Percentiles rank a stretch among this genome's conserved stretches.
phyloP scores from a whole-genome alignment of 495 filamentous ascomycete species.

The Talaromyces stipitatus region DNA sequence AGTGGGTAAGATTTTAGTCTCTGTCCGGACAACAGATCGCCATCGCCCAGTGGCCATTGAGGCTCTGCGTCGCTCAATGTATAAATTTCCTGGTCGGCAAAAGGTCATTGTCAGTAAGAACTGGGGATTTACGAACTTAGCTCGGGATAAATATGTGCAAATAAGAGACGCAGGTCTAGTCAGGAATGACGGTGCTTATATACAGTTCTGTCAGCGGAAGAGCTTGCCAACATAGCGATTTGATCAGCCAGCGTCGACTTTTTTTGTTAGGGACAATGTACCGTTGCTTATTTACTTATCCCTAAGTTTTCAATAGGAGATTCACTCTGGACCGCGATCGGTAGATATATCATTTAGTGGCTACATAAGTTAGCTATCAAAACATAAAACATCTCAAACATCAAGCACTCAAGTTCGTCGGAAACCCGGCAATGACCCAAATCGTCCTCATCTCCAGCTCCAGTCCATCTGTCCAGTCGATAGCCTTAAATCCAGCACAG shows the following conservation, averaged over 20 bases:
- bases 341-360: not conserved
- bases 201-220: not conserved
- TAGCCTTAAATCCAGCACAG: conserved; percentile 22
- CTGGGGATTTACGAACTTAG: not conserved
- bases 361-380: not conserved
- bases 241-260: not conserved
- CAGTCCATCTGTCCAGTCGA: conserved; percentile 27
- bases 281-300: not conserved
- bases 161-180: not conserved
- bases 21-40: not conserved
- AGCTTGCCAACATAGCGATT: too few relatives aligned
- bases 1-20: too few relatives aligned
- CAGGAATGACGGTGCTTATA: not conserved
- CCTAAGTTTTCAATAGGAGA: not conserved
- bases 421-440: not conserved
- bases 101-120: not conserved
- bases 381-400: not conserved
- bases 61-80: not conserved
- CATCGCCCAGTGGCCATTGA: not conserved
- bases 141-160: not conserved
- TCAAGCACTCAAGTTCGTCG: too few relatives aligned
- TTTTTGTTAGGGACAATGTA: not conserved
- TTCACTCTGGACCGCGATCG: not conserved
- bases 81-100: not conserved
- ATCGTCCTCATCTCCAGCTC: not conserved